Evolutionary conservation across 345 rosid species (phyloP).

Genomic region (Moricandia moricandioides): DNA sequence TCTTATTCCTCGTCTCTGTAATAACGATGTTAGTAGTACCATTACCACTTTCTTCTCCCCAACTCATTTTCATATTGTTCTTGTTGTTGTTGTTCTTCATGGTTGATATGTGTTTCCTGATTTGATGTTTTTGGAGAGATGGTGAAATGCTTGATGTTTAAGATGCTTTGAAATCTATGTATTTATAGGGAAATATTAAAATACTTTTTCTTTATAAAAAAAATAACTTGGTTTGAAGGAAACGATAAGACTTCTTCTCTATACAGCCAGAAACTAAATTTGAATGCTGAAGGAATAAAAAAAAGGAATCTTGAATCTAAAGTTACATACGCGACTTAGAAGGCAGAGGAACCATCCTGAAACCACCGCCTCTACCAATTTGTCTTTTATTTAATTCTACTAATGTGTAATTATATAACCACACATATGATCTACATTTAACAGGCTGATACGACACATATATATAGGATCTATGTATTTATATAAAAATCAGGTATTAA

Average conservation of each 20-base stretch:
- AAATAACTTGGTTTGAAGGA: conserved; percentile 2
- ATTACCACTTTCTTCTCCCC: conserved; percentile 3
- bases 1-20: conserved; percentile 23
- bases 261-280: conserved; percentile 10
- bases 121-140: neutral
- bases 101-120: neutral
- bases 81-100: conserved; percentile 36
- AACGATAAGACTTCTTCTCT: conserved; percentile 4
- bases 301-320: conserved; percentile 24
- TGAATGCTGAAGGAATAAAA: conserved; percentile 33
- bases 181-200: conserved; percentile 8
- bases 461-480: too few species aligned
- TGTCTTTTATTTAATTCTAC: neutral
- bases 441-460: neutral
- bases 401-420: too few species aligned
- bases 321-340: conserved; percentile 19
- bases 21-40: conserved; percentile 15
- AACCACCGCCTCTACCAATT: conserved; percentile 5
- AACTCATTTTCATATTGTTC: conserved; percentile 23
- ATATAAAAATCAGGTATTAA: too few species aligned
- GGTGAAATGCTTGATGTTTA: neutral
- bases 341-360: neutral
- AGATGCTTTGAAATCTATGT: conserved; percentile 1
- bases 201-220: neutral
- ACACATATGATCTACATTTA: too few species aligned